phyloP scores from a whole-genome alignment of 768 basidiomycete genomes.

The Gyrodon lividus region DNA sequence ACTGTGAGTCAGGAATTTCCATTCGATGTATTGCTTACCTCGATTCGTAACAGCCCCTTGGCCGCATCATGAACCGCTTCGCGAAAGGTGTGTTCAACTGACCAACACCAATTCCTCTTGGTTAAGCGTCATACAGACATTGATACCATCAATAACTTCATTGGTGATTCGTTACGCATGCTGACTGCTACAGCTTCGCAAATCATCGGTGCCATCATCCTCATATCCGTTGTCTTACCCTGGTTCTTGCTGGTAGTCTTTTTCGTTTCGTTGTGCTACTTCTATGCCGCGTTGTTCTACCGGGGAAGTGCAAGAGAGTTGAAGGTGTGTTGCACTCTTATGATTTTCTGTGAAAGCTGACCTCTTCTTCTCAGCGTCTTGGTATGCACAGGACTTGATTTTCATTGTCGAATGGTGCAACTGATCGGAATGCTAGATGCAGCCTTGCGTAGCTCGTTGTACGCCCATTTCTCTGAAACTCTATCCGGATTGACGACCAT shows the following conservation, averaged over 20 bases:
- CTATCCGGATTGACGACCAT: constrained; percentile 85
- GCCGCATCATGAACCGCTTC: constrained; percentile 89
- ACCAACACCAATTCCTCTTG: neutral
- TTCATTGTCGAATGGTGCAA: neutral
- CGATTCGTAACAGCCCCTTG: constrained; percentile 54
- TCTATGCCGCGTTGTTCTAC: constrained; percentile 78
- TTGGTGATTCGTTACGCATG: constrained; percentile 78
- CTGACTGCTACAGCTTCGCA: constrained; percentile 58
- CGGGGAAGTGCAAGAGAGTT: constrained; percentile 83
- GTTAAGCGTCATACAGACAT: constrained; percentile 44
- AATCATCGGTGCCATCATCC: constrained; percentile 73
- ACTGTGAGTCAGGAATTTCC: constrained; percentile 43
- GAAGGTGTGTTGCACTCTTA: constrained; percentile 48
- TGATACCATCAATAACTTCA: constrained; percentile 75
- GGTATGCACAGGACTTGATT: constrained; percentile 34
- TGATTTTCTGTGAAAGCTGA: neutral
- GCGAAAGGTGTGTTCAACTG: constrained; percentile 55
- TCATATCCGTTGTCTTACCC: constrained; percentile 74
- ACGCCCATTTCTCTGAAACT: constrained; percentile 92
- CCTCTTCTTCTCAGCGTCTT: constrained; percentile 43
- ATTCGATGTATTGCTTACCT: constrained; percentile 1
- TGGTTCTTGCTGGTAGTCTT: constrained; percentile 82
- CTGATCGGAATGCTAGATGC: constrained; percentile 50
- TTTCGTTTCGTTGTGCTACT: constrained; percentile 58
- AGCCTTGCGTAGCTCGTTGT: constrained; percentile 81